Evolutionary conservation across 257 asterid species (phyloP).

Genomic region (Jaltomata sinuosa): DNA sequence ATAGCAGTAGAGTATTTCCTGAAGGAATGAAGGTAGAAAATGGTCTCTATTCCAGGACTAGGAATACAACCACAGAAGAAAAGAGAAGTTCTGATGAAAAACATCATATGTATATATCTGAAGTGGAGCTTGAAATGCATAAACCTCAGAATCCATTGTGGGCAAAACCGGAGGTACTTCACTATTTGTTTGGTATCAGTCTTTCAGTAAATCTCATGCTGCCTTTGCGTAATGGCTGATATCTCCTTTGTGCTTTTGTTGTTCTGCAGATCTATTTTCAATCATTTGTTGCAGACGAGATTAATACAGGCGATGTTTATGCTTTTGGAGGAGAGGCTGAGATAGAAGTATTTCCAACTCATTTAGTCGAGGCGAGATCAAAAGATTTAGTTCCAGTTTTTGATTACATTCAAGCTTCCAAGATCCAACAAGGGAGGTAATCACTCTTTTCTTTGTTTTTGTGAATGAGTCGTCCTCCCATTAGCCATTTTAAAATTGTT

Average conservation of each 20-base stretch:
- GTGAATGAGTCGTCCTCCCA: background rate
- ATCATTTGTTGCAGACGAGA: conserved; percentile 35
- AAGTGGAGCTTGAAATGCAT: conserved; percentile 86
- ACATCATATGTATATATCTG: conserved; percentile 67
- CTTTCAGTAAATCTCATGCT: background rate
- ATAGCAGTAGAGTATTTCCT: conserved; percentile 63
- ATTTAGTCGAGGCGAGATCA: conserved; percentile 59
- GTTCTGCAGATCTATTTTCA: conserved; percentile 58
- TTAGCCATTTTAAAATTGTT: background rate
- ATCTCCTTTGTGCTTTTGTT: conserved; percentile 8
- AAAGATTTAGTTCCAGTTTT: conserved; percentile 71
- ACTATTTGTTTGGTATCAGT: background rate
- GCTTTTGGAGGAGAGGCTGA: conserved; percentile 59
- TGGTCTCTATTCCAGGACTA: conserved; percentile 16
- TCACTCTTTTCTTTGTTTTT: background rate
- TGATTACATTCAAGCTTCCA: conserved; percentile 55
- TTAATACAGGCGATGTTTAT: conserved; percentile 20
- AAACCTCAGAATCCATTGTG: conserved; percentile 53
- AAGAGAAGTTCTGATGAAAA: conserved; percentile 35
- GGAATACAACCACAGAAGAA: conserved; percentile 12
- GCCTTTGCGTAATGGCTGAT: background rate
- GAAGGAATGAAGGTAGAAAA: conserved; percentile 35
- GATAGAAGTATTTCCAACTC: conserved; percentile 56
- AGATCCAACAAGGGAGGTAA: conserved; percentile 55
- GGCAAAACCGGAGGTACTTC: conserved; percentile 63